phyloP scores from a whole-genome alignment of 2,329 filamentous ascomycete species.

The Alternaria ventricosa region DNA sequence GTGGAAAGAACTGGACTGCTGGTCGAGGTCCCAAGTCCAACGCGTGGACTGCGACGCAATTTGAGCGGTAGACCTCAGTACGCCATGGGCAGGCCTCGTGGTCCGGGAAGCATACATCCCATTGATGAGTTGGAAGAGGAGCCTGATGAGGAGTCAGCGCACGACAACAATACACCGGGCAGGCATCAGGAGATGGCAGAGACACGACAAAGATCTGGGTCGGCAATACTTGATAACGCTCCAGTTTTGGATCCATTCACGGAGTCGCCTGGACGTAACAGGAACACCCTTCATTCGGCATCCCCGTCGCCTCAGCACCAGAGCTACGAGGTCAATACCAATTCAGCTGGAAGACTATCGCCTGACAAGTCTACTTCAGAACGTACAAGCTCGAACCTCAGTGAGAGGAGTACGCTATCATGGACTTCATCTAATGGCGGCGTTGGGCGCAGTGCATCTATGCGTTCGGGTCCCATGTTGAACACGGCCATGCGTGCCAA shows the following conservation, averaged over 20 bases:
- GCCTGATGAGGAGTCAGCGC: slow-evolving; percentile 23
- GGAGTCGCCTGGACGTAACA: slow-evolving; percentile 44
- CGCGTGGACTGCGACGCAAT: slow-evolving; percentile 54
- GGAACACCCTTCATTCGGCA: slow-evolving; percentile 33
- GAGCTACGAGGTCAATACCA: slow-evolving; percentile 2
- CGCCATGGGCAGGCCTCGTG: slow-evolving; percentile 58
- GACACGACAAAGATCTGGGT: slow-evolving; percentile 16
- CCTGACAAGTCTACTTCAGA: slow-evolving; percentile 57
- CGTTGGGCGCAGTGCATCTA: slow-evolving; percentile 54
- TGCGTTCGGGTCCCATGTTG: slow-evolving; percentile 52
- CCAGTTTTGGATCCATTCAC: slow-evolving; percentile 52
- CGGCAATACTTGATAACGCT: slow-evolving; percentile 36
- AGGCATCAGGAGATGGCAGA: slow-evolving; percentile 36
- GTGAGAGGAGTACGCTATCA: slow-evolving; percentile 58
- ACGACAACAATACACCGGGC: slow-evolving; percentile 22
- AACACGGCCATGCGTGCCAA: slow-evolving; percentile 34
- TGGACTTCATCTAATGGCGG: slow-evolving; percentile 50
- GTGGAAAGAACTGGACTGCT: slow-evolving; percentile 56
- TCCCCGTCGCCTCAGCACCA: slow-evolving; percentile 31
- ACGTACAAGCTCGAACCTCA: slow-evolving; percentile 63
- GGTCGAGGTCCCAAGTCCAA: slow-evolving; percentile 57
- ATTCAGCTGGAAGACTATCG: slow-evolving; percentile 48
- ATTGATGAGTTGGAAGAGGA: slow-evolving; percentile 70
- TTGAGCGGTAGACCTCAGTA: slow-evolving; percentile 49
- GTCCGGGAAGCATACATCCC: slow-evolving; percentile 64